A percentile compares a stretch with the other conserved stretches of the same genome.
Evolutionary conservation across 2,329 filamentous ascomycete species (phyloP).

Genomic region (Macrophomina pseudophaseolina): DNA sequence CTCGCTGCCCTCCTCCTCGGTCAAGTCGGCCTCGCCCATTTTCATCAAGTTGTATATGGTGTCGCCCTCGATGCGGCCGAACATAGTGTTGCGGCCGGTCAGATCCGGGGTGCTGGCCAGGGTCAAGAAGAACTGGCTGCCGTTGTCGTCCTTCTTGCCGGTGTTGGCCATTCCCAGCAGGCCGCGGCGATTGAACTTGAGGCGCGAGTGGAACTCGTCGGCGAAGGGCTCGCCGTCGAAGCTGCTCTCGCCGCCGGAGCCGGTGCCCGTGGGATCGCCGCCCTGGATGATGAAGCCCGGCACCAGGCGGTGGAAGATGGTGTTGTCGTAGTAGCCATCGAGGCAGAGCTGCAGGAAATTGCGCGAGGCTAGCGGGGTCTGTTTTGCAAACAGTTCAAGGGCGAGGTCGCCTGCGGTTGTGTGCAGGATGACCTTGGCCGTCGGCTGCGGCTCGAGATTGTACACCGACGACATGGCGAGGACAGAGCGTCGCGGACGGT

Average conservation of each 20-base stretch:
- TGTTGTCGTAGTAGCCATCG: conserved; percentile 93
- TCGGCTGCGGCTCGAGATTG: conserved; percentile 93
- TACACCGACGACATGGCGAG: conserved; percentile 81
- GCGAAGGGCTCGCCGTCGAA: conserved; percentile 82
- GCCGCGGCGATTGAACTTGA: conserved; percentile 91
- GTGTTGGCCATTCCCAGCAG: conserved; percentile 96
- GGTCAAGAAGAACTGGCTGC: conserved; percentile 97
- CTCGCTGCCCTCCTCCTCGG: conserved; percentile 76
- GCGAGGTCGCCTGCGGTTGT: conserved; percentile 89
- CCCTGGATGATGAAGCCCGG: conserved; percentile 94
- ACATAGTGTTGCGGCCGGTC: conserved; percentile 88
- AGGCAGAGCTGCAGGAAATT: conserved; percentile 95
- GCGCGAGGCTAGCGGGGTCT: conserved; percentile 86
- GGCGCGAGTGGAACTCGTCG: conserved; percentile 88
- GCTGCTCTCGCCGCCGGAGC: conserved; percentile 88
- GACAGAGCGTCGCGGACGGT: conserved; percentile 10
- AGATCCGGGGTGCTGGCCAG: conserved; percentile 82
- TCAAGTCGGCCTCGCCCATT: conserved; percentile 86
- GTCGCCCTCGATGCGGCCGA: conserved; percentile 88
- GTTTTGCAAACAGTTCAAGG: conserved; percentile 93
- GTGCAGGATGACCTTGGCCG: conserved; percentile 87
- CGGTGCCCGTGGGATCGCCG: conserved; percentile 91
- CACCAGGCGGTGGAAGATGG: conserved; percentile 90
- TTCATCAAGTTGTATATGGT: conserved; percentile 96
- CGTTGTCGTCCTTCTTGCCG: conserved; percentile 77